Evolutionary conservation across 1,284 basidiomycete genomes (phyloP).

Genomic region (Leccinum solheimii): DNA sequence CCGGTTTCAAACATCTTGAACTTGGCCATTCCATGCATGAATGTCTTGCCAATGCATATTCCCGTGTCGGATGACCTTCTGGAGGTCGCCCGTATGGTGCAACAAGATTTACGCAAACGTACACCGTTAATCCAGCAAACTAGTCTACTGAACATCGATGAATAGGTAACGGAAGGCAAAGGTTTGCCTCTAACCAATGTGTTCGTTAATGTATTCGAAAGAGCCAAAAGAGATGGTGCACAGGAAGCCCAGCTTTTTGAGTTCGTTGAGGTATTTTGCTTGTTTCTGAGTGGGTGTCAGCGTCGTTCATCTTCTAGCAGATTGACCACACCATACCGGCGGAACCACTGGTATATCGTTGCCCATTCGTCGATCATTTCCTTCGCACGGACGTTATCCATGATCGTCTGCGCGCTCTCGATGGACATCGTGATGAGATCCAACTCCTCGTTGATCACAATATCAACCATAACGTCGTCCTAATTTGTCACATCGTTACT

Average conservation of each 20-base stretch:
- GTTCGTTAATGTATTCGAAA: conserved; percentile 47
- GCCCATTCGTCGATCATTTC: conserved; percentile 36
- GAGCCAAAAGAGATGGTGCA: conserved; percentile 23
- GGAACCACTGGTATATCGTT: conserved; percentile 3
- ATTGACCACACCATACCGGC: conserved; percentile 37
- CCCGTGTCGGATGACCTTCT: conserved; percentile 21
- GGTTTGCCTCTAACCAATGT: conserved; percentile 44
- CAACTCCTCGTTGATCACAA: conserved; percentile 34
- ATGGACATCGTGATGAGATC: conserved; percentile 44
- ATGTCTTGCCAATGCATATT: conserved; percentile 46
- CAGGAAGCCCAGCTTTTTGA: conserved; percentile 12
- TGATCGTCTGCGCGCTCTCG: conserved; percentile 36
- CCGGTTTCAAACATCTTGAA: conserved; percentile 36
- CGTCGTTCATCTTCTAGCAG: conserved; percentile 23
- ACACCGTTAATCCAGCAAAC: conserved; percentile 45
- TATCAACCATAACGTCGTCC: conserved; percentile 48
- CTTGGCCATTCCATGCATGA: conserved; percentile 48
- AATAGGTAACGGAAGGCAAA: conserved; percentile 37
- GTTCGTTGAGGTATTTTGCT: conserved; percentile 9
- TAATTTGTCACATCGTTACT: conserved; percentile 18
- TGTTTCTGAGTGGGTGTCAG: background rate
- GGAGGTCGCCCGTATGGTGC: conserved; percentile 36
- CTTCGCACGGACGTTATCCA: conserved; percentile 35
- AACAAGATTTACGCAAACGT: conserved; percentile 40
- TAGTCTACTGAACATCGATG: conserved; percentile 39